A percentile compares a stretch with the other conserved stretches of the same genome.
Evolutionary conservation across 2,329 filamentous ascomycete genomes (phyloP).

Genomic region (Ciborinia camelliae): DNA sequence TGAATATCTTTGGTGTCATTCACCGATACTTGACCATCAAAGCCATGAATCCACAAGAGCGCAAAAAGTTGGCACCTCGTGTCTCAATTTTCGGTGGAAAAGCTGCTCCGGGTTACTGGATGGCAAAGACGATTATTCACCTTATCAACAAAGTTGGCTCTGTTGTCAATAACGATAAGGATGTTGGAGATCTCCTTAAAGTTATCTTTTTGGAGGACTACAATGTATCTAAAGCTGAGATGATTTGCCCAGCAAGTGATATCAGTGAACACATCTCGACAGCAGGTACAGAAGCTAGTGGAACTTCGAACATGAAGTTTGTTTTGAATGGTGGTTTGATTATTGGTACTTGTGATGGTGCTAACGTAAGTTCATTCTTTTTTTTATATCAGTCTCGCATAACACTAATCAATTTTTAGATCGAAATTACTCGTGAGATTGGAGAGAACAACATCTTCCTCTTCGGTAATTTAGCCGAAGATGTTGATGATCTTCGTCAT

Average conservation of each 20-base stretch:
- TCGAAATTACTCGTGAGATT: slow-evolving; percentile 96
- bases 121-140: slow-evolving; percentile 99
- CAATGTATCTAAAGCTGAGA: slow-evolving; percentile 98
- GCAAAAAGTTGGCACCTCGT: slow-evolving; percentile 80
- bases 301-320: slow-evolving; percentile 99
- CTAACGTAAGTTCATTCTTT: slow-evolving; percentile 66
- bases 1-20: slow-evolving; percentile 98
- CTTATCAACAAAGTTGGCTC: slow-evolving; percentile 87
- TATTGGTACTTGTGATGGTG: slow-evolving; percentile 96
- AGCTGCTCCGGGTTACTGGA: slow-evolving; percentile 98
- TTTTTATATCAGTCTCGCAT: background rate
- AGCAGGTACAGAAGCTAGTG: slow-evolving; percentile 85
- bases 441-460: slow-evolving; percentile 98
- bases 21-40: slow-evolving; percentile 91
- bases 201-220: slow-evolving; percentile 98
- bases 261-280: slow-evolving; percentile 99
- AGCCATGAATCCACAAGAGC: slow-evolving; percentile 74
- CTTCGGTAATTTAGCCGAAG: slow-evolving; percentile 92
- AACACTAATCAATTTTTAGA: slow-evolving; percentile 47
- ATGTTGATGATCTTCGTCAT: slow-evolving; percentile 94
- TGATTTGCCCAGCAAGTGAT: slow-evolving; percentile 90
- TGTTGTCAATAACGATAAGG: slow-evolving; percentile 87
- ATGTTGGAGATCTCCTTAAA: slow-evolving; percentile 91
- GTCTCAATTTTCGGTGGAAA: slow-evolving; percentile 98
- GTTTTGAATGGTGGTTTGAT: slow-evolving; percentile 95